Evolutionary conservation across 495 filamentous ascomycete genomes (phyloP), one percentile per base, ranked within the genome.

Genomic region (Filosporella fistucella): DNA sequence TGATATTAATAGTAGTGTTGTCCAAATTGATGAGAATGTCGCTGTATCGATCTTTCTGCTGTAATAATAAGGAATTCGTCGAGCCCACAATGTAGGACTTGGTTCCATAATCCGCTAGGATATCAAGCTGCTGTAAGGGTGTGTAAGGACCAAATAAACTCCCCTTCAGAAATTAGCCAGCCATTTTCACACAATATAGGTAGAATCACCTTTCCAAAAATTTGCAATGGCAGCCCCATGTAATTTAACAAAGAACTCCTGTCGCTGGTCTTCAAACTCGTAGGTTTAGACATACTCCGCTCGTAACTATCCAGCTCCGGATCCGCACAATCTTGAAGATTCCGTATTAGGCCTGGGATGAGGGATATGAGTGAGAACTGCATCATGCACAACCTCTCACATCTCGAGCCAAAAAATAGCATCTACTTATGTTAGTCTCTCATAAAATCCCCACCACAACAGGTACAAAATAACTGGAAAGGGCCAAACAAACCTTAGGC

Each of bases 81-180:
- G 91, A 96, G 47, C 93, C 93, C 47, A 97, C 93, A 30, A 98
- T 85, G 61, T 97, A 97, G 9, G 90, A 95, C 68, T 94, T 97
- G 13, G 94, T 98, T 14, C 88, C 90, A 51, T 89, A 79, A 62
- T 98, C 93, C 38, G 93, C 91, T 18, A 98, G 77, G 47, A 96
- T 70, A 67, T 98, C 93, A 45, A 98, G 80, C 66, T 96, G 91
- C 64, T 98, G 93, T 20, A 98, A 67, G 16, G 93, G 93, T 2
- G 94, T 98, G 67, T 98, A 98, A 0, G 93, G 93, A 1, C 93
- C 91, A 62, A 97, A 96, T 53, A 98, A 76, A 63, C 88, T 91
- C 40, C 93, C 93, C 83, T 91, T 42, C 25, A 24, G 18, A 25
- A 25, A 43, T n/a, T n/a, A n/a, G 29, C 57, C 13, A 55, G 38